These are phyloP conservation scores for Pyracantha coccinea DNA, from an alignment of 331 rosid species.

Conservation along the genomic window DNA sequence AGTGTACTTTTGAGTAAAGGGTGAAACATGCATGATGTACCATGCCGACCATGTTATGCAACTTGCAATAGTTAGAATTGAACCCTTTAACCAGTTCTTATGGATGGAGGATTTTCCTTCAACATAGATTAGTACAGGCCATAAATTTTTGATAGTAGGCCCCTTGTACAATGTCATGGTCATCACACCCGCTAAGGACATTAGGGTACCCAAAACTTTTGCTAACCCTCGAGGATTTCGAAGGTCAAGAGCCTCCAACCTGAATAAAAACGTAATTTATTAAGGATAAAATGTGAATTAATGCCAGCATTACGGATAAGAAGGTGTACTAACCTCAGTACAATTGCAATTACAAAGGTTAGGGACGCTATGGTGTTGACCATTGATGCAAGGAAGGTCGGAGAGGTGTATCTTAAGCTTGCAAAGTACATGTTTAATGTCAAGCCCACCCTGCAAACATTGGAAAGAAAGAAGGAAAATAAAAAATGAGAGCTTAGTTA, in stretches of 20 bases:
- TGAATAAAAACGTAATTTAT: slow-evolving; percentile 9
- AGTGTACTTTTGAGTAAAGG: not conserved
- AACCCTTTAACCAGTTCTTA: slow-evolving; percentile 70
- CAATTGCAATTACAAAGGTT: slow-evolving; percentile 59
- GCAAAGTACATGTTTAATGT: slow-evolving; percentile 61
- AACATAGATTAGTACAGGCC: slow-evolving; percentile 46
- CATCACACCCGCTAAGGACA: slow-evolving; percentile 70
- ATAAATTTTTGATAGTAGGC: slow-evolving; percentile 32
- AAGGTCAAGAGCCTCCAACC: slow-evolving; percentile 53
- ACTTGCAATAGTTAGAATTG: slow-evolving; percentile 52
- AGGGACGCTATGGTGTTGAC: slow-evolving; percentile 56
- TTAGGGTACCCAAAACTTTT: slow-evolving; percentile 54
- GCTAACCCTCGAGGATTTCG: slow-evolving; percentile 50
- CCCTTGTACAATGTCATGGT: slow-evolving; percentile 82
- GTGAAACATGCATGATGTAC: slow-evolving; percentile 81
- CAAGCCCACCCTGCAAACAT: slow-evolving; percentile 41
- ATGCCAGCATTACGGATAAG: not conserved
- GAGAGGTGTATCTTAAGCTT: slow-evolving; percentile 67
- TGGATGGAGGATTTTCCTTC: slow-evolving; percentile 28
- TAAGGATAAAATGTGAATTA: not conserved
- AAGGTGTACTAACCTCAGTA: slow-evolving; percentile 32
- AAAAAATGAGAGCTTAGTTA: not conserved
- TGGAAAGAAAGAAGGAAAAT: not conserved
- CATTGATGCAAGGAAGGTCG: slow-evolving; percentile 56
- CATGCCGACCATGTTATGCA: slow-evolving; percentile 68